A percentile compares a stretch with the other conserved stretches of the same genome.
These are phyloP conservation scores for Penicillium sp. DNA, from an alignment of 2,329 filamentous ascomycete species.

Conservation along the genomic window DNA sequence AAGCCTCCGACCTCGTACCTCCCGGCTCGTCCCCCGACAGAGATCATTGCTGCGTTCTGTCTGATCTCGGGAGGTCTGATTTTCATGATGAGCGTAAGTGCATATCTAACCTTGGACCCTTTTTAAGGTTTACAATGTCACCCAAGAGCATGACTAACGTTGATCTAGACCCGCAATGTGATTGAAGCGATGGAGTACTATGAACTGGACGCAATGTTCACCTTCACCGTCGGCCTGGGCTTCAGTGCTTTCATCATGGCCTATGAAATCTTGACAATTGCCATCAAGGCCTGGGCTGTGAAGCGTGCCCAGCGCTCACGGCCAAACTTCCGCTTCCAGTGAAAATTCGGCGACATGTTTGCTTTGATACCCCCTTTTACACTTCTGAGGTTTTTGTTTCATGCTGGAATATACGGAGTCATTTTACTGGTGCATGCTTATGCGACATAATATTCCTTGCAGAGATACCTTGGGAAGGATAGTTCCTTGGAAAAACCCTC, in stretches of 20 bases:
- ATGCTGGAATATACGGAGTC: neutral
- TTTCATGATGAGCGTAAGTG: conserved; percentile 83
- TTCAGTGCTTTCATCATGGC: conserved; percentile 80
- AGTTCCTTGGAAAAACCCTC: neutral
- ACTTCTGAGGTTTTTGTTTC: conserved; percentile 7
- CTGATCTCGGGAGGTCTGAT: conserved; percentile 82
- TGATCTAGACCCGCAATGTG: conserved; percentile 66
- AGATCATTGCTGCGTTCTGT: conserved; percentile 83
- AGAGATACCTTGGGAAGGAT: neutral
- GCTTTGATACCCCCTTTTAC: conserved; percentile 17
- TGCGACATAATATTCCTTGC: neutral
- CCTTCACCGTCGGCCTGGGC: conserved; percentile 85
- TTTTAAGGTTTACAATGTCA: neutral
- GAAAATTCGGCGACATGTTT: conserved; percentile 7
- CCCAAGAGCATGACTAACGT: conserved; percentile 20
- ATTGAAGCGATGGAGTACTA: conserved; percentile 74
- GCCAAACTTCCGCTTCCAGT: conserved; percentile 31
- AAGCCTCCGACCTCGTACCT: conserved; percentile 76
- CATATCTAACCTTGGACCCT: neutral
- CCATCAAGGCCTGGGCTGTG: conserved; percentile 83
- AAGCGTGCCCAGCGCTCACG: conserved; percentile 39
- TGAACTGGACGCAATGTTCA: conserved; percentile 83
- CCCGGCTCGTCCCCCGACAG: conserved; percentile 81
- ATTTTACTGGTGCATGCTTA: neutral
- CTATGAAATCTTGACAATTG: conserved; percentile 73